Base-by-base conservation (phyloP, 2,329 filamentous ascomycete genomes). In the Nannizziopsis barbatae region DNA sequence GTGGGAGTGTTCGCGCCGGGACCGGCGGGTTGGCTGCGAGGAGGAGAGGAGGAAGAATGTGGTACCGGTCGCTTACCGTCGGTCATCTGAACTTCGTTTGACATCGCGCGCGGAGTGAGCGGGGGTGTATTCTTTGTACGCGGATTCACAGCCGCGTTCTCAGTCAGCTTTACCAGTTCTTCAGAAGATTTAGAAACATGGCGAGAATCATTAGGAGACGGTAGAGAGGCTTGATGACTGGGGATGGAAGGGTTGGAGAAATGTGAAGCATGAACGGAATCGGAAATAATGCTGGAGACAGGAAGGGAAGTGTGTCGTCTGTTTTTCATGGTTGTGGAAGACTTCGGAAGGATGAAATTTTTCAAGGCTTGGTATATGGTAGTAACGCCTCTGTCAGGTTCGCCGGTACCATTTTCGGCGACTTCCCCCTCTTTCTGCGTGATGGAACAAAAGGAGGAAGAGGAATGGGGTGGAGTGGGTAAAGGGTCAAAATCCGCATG, bases 21-120 rank as follows among this genome's bases (percentile, higher is more conserved):
- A 31, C 57, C 59, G 20, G 57, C 33, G 58, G 50, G 5, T 47
- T 55, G 63, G 53, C 27, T 60, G 52, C 36, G 53, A 47, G 50
- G 49, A 53, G 42, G 56, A 41, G 47, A 62, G 57, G 45, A 58
- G 11, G 49, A 38, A 8, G 53, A 51, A 36, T 22, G 38, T n/a
- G n/a, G n/a, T 12, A 14, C 35, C 17, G 43, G 38, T 42, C 52
- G 58, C 55, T 63, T 62, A 27, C 22, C 22, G 42, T 62, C 62
- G 42, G 59, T 52, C 56, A 63, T 57, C 20, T 59, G 55, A 40
- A 70, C 72, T 60, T 79, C 78, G 65, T 78, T 75, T 49, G 87
- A 94, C 61, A 90, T 79, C 52, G 89, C 85, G 70, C 90, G 83
- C 55, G 87, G 90, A 49, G 90, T 93, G 57, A 90, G 89, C 52